Percentiles rank a stretch among this genome's conserved stretches.
phyloP scores from a whole-genome alignment of 108 stramenopile genomes.

The Stephanodiscus triporus region DNA sequence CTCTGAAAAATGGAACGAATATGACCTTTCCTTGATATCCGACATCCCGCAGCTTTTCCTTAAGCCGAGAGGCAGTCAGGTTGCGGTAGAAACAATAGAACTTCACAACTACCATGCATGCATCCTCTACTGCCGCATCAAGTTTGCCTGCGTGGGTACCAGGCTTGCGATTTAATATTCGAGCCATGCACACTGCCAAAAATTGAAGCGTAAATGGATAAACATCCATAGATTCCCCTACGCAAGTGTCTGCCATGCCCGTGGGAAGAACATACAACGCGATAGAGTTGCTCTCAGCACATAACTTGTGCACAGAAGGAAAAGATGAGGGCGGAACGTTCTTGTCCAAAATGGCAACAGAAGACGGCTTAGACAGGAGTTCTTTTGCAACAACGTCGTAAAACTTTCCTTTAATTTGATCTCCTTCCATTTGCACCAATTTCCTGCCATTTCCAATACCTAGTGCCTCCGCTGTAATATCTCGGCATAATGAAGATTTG shows the following conservation, averaged over 20 bases:
- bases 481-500: conserved; percentile 66
- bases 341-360: conserved; percentile 73
- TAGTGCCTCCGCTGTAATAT: conserved; percentile 13
- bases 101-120: conserved; percentile 77
- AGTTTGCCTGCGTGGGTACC: conserved; percentile 71
- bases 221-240: conserved; percentile 33
- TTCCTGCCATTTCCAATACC: conserved; percentile 17
- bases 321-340: conserved; percentile 73
- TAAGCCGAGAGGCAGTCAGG: conserved; percentile 29
- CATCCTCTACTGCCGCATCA: conserved; percentile 57
- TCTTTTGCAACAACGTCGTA: conserved; percentile 46
- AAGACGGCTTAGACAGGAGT: conserved; percentile 27
- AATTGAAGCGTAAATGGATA: conserved; percentile 82
- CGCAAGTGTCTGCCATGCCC: conserved; percentile 48
- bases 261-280: conserved; percentile 74
- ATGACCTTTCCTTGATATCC: conserved; percentile 20
- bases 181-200: conserved; percentile 75
- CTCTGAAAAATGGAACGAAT: conserved; percentile 66
- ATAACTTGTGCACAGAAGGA: conserved; percentile 44
- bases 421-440: conserved; percentile 52
- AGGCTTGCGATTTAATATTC: conserved; percentile 61
- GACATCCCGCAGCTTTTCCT: conserved; percentile 17
- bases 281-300: conserved; percentile 46
- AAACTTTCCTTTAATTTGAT: conserved; percentile 56
- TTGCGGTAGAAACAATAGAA: conserved; percentile 80